Base-by-base conservation (phyloP, 768 basidiomycete species). In the Tulasnella sp. region DNA sequence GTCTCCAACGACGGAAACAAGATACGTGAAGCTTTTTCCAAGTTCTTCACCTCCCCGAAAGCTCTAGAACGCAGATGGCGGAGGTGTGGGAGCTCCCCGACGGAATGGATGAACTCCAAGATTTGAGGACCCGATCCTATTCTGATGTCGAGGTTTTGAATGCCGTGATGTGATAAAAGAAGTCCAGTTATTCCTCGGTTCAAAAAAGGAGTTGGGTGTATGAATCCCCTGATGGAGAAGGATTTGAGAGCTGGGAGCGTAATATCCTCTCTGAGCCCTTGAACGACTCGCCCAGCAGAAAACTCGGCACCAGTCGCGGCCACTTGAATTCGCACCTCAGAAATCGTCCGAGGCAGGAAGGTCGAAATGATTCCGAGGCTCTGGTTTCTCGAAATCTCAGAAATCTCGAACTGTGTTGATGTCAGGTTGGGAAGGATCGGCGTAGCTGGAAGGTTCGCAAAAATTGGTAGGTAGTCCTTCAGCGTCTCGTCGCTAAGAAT, bases 31-130 rank as follows among this genome's bases (percentile, higher is more conserved):
- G 54, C 24, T n/a, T n/a, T 2, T n/a, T n/a, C 24, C 3, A 54
- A 54, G 9, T n/a, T 22, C 3, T 1, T 0, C 22, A 9, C 7
- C 6, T 1, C 6, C 6, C 8, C 1, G 24, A n/a, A 1, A n/a
- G n/a, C 12, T 1, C 54, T 22, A n/a, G 24, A 22, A 12, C n/a
- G 7, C 24, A 54, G 24, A n/a, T 54, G 54, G 22, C 64, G 64
- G 34, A 69, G 64, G 28, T 34, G 24, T 16, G 18, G 64, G 28
- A 69, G 34, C 34, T 69, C 8, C 16, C 64, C 64, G 0, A 31
- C 18, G 31, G 64, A 24, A 11, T 69, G 16, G 18, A 69, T 31
- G 18, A 69, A 2, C 64, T 69, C 64, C 64, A 69, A 28, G 28
- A 69, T 18, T 4, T 69, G 16, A 18, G 64, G 4, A 16, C 64